Base-by-base conservation (phyloP, 345 rosid species). In the Dovyalis caffra region DNA sequence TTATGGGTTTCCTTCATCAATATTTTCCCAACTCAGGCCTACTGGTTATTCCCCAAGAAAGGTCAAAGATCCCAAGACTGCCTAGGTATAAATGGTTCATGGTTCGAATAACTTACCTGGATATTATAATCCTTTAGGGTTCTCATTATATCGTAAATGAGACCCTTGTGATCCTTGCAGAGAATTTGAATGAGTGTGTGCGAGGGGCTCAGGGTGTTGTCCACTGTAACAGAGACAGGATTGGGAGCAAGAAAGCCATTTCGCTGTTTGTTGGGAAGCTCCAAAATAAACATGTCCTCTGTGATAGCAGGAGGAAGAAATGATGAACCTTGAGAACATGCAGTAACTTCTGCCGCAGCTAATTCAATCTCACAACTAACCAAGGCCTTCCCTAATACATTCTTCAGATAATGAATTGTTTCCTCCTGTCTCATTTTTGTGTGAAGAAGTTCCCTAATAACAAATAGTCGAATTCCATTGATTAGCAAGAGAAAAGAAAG, bases 131-230 rank as follows among this genome's bases (percentile, higher is more conserved):
- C 95, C 82, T 90, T 90, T 23, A 90, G 73, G 32, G 91, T 88
- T 80, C 90, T 86, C 89, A 85, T 88, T 66, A 84, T 79, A 76
- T 90, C 91, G 35, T 90, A 90, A 58, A 88, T 68, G 63, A 90
- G 91, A 72, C 95, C 95, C 78, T 90, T 90, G 78, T 88, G 91
- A 73, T 90, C 95, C 78, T 74, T 86, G 84, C 95, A 88, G 16
- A 74, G 71, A 61, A 90, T 83, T 72, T 87, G 89, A 65, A 90
- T 28, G 14, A 88, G 85, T 0, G 95, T 90, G 80, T 85, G 92
- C 7, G 90, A 84, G 51, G 87, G 91, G 80, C 95, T 88, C 38
- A 88, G 75, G 18, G 74, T 45, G 67, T 88, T 90, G 81, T 90
- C 95, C 72, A 88, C 83, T 0, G 81, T 67, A 38, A 88, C 79